Evolutionary conservation across 139 green algal genomes (phyloP), one percentile per base, ranked within the genome.

Genomic region (Desmodesmus armatus): DNA sequence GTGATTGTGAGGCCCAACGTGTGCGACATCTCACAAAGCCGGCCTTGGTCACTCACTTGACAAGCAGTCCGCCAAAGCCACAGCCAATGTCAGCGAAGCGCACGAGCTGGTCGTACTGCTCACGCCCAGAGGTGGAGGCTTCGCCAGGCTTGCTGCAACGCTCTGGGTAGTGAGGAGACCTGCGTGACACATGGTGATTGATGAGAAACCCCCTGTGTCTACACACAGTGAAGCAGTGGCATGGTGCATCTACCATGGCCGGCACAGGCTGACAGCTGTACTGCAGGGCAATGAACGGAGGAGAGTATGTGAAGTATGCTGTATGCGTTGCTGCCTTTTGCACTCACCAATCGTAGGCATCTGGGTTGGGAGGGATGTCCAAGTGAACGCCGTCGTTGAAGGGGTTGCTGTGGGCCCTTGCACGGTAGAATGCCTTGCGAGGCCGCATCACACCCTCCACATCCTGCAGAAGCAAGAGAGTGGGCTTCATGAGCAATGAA

Each of bases 61-160:
- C 86, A 2, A 97, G 91, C 47, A 99, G 93, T 4, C 97, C 97
- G 3, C 97, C 97, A 93, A 99, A 99, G 58, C 97, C 97, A 84
- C 97, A 99, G 39, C 97, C 97, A 1, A 99, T 93, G 84, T 99
- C 97, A 17, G 94, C 94, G 91, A 99, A 98, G 19, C 84, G 88
- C 7, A 97, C 93, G 37, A 83, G 47, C 1, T 87, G 82, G 40
- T 76, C 51, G 17, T 85, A 43, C 4, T 87, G 86, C 47, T 75
- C 39, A n/a, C 82, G 53, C 11, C 76, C 78, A 31, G 86, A 74
- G 5, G 65, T 74, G 70, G 78, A 71, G 13, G 78, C 58, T 75
- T 89, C 73, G 44, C 58, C 78, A 31, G 58, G 65, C 58, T n/a
- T 78, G 37, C 65, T 88, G 90, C 78, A 93, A 85, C 80, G 80